These are phyloP conservation scores for Cercospora citrullina DNA, from an alignment of 2,329 filamentous ascomycete species.

Conservation along the genomic window DNA sequence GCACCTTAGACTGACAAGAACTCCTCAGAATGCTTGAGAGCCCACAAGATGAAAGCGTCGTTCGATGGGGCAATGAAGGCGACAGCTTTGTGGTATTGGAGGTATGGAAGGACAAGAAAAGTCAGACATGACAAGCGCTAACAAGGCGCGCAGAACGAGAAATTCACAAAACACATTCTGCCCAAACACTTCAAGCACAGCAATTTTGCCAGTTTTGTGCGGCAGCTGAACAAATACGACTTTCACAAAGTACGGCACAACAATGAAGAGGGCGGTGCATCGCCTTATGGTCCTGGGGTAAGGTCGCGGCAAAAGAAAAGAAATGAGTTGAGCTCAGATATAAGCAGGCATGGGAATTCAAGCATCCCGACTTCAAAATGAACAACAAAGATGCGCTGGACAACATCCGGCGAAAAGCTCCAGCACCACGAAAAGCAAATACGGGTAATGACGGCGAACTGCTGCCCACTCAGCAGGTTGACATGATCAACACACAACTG, in stretches of 20 bases:
- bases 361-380: conserved; percentile 91
- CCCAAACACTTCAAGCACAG: conserved; percentile 98
- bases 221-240: conserved; percentile 64
- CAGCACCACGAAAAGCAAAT: conserved; percentile 75
- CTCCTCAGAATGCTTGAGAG: conserved; percentile 85
- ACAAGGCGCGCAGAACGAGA: conserved; percentile 71
- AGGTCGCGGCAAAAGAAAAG: conserved; percentile 27
- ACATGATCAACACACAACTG: conserved; percentile 82
- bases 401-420: conserved; percentile 93
- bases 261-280: conserved; percentile 80
- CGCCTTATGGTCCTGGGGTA: conserved; percentile 79
- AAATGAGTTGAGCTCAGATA: conserved; percentile 36
- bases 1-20: conserved; percentile 3
- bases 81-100: conserved; percentile 97
- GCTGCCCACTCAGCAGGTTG: conserved; percentile 81
- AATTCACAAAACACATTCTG: conserved; percentile 94
- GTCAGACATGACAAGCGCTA: conserved; percentile 1
- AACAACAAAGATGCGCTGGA: conserved; percentile 96
- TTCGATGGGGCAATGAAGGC: conserved; percentile 91
- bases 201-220: conserved; percentile 75
- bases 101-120: conserved; percentile 55
- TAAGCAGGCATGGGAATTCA: conserved; percentile 85
- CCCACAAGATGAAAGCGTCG: conserved; percentile 85
- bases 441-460: conserved; percentile 65
- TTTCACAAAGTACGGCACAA: conserved; percentile 97